phyloP scores from a whole-genome alignment of 2,329 filamentous ascomycete genomes.

The Ceratocystiopsis brevicomis region DNA sequence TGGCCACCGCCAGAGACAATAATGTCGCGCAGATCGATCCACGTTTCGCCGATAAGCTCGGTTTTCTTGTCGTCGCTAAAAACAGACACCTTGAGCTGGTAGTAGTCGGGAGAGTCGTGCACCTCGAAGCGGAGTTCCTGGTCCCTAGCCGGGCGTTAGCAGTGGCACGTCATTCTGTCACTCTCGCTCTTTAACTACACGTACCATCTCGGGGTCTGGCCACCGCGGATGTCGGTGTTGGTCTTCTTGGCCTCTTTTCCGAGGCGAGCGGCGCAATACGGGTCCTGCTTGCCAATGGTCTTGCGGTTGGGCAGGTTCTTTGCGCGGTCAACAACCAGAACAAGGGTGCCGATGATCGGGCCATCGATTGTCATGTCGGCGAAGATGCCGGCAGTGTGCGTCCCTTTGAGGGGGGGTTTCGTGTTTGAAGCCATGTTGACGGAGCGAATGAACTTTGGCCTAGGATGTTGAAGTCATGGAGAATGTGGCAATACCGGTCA shows the following conservation, averaged over 20 bases:
- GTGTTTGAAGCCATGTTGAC: slow-evolving; percentile 29
- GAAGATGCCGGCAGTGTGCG: slow-evolving; percentile 82
- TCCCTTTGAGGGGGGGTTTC: slow-evolving; percentile 39
- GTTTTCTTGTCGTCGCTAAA: slow-evolving; percentile 99
- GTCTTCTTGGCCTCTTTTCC: slow-evolving; percentile 98
- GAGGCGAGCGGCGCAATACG: slow-evolving; percentile 81
- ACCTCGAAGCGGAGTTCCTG: slow-evolving; percentile 92
- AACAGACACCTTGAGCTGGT: slow-evolving; percentile 81
- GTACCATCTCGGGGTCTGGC: slow-evolving; percentile 91
- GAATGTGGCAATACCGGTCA: too few species aligned
- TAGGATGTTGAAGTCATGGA: too few species aligned
- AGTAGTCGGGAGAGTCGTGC: slow-evolving; percentile 92
- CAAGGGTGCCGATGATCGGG: slow-evolving; percentile 79
- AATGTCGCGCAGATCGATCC: slow-evolving; percentile 66
- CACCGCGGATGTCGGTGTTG: slow-evolving; percentile 77
- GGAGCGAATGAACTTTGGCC: too few species aligned
- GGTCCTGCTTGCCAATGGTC: slow-evolving; percentile 96
- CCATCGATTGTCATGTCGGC: slow-evolving; percentile 88
- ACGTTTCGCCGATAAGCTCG: slow-evolving; percentile 86
- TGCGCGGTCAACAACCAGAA: slow-evolving; percentile 79
- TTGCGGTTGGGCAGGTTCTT: slow-evolving; percentile 95
- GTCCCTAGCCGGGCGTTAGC: slow-evolving; percentile 43
- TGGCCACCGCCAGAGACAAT: slow-evolving; percentile 79
- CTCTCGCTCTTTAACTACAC: slow-evolving; percentile 12
- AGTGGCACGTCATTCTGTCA: not conserved